Conservation (phyloP, 1,284 basidiomycete genomes). For the Rhodotorula sp. region DNA sequence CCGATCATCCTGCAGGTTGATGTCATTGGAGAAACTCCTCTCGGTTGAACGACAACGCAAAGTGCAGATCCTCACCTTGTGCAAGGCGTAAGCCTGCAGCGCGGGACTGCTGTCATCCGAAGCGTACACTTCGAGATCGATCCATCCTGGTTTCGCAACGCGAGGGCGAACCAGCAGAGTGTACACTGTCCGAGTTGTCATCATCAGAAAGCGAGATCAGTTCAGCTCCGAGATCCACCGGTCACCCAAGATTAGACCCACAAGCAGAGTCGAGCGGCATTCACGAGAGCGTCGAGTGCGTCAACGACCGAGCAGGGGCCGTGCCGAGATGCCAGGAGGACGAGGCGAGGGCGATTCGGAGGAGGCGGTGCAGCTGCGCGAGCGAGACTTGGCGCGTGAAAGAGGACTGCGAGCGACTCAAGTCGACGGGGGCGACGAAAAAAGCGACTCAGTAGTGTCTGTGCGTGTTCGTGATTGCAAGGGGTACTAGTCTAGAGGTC, state of each 20-base stretch:
- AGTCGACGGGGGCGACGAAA: too few species aligned
- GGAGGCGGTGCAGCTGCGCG: too few species aligned
- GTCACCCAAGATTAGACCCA: not conserved
- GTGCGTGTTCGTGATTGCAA: too few species aligned
- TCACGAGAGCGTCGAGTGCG: too few species aligned
- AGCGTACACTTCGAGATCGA: conserved; percentile 13
- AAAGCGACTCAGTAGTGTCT: too few species aligned
- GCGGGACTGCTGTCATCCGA: not conserved
- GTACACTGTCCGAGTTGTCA: conserved; percentile 11
- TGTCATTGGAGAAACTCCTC: not conserved
- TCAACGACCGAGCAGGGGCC: too few species aligned
- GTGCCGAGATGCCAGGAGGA: too few species aligned
- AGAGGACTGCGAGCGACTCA: too few species aligned
- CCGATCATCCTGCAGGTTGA: not conserved
- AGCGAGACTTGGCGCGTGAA: too few species aligned
- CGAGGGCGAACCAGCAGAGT: conserved; percentile 25
- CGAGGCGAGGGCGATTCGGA: too few species aligned
- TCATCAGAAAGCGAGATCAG: not conserved
- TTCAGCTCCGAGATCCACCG: too few species aligned
- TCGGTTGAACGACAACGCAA: not conserved
- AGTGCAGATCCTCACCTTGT: conserved; percentile 2
- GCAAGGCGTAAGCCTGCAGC: not conserved
- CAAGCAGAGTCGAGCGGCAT: conserved; percentile 22
- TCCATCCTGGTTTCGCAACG: not conserved
- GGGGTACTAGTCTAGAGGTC: too few species aligned